Evolutionary conservation across 2,329 filamentous ascomycete genomes (phyloP), one percentile per base, ranked within the genome.

Genomic region (Sporothrix schenckii): DNA sequence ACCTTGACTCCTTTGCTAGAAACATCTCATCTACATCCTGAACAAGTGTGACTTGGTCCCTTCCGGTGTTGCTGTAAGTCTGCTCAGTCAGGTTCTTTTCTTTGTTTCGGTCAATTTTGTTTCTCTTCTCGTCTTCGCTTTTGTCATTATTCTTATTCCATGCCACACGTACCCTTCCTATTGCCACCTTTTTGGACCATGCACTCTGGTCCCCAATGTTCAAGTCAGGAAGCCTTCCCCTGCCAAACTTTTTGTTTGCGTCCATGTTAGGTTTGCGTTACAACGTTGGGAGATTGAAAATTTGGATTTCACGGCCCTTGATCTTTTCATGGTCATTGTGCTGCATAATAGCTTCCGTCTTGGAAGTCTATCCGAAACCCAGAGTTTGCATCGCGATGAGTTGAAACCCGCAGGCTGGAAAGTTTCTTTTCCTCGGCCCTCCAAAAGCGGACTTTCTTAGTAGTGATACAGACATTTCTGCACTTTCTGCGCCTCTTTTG

Each of bases 1-100:
- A 66, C 16, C 30, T 61, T 9, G 14, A 14, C 24, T 13, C 13
- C 44, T 19, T 27, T 24, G 49, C 11, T 34, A 73, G 69, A 99
- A 99, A 83, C 94, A 98, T 79, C 84, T 99, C 70, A 88, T 96
- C 30, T 96, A 96, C 76, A 88, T 97, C 1, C 79, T 97, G 67
- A 97, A 97, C 82, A 97, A 97, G 83, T 92, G 91, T 76, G 95
- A 99, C 80, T 82, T 99, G 75, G 92, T 99, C 27, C 95, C 95
- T 1, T 97, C 94, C 2, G 90, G 88, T 74, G 92, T 97, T 82
- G 93, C 93, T 80, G 95, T 99, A 94, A 92, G 95, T 94, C 74
- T 9, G 6, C 11, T 13, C 9, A 6, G 30, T n/a, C 4, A 14
- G 47, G n/a, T 60, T 65, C 73, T 70, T 70, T 16, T 70, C 61